Evolutionary conservation across 768 basidiomycete genomes (phyloP), one percentile per base, ranked within the genome.

Genomic region (Trametopsis cervina): DNA sequence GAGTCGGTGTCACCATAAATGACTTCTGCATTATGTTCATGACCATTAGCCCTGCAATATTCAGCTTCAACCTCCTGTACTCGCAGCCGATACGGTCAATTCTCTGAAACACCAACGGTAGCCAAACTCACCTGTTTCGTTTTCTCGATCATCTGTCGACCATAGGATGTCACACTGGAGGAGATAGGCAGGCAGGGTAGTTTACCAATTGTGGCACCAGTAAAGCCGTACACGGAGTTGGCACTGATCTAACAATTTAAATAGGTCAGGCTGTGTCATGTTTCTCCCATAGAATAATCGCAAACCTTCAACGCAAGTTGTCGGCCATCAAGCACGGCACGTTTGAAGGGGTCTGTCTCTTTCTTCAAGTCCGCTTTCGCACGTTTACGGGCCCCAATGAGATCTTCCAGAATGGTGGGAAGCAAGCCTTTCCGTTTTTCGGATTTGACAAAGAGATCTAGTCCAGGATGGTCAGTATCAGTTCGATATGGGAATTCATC

Each of bases 1-100:
- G 96, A 99, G 69, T 99, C 96, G 2, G 96, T 98, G 64, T 99
- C 96, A 55, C 96, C 96, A 55, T 99, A 99, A 54, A 99, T 90
- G 61, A 99, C 89, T 59, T 90, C 81, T 2, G 96, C 94, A 52
- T 96, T 83, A 60, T 94, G 80, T 17, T 77, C 64, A 59, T 86
- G 83, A 0, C 93, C 93, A 58, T 97, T 96, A 11, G 80, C 83
- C 11, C 85, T 72, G 42, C 75, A 86, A 62, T 91, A 97, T 57
- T 91, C 81, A 0, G 80, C 76, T 63, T 97, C 94, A 4, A 98
- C 95, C 68, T 89, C 89, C 85, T 87, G 56, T 13, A 46, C 20
- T 4, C 18, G 24, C 17, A 11, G 12, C 29, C 6, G 41, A 25
- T 25, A 10, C 46, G 44, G 18, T 17, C 15, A 20, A 0, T 6